These are phyloP conservation scores for Colletotrichum aenigma DNA, from an alignment of 2,329 filamentous ascomycete species.

Conservation along the genomic window DNA sequence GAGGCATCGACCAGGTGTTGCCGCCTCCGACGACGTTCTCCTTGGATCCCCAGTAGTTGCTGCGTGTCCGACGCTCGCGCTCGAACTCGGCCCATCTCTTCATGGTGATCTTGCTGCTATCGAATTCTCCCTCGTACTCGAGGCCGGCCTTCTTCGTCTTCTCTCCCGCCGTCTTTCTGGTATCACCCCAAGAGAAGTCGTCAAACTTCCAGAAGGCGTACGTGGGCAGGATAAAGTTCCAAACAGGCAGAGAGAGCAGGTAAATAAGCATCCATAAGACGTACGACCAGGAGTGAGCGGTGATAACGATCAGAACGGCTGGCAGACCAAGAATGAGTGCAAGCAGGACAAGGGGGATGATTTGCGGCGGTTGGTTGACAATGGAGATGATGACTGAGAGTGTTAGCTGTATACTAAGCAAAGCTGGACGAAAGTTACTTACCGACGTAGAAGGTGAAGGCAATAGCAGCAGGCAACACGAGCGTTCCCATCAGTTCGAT, in stretches of 20 bases:
- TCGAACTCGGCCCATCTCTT: constrained; percentile 99
- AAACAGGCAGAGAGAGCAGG: constrained; percentile 87
- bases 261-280: constrained; percentile 98
- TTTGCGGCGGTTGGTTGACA: constrained; percentile 74
- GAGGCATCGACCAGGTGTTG: constrained; percentile 47
- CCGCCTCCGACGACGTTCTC: constrained; percentile 52
- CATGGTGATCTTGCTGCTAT: constrained; percentile 99
- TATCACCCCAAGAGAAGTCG: constrained; percentile 99
- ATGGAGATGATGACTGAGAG: constrained; percentile 81
- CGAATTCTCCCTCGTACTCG: constrained; percentile 93
- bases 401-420: not conserved
- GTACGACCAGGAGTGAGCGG: constrained; percentile 91
- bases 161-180: constrained; percentile 91
- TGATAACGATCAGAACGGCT: constrained; percentile 88
- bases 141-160: constrained; percentile 85
- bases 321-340: constrained; percentile 92
- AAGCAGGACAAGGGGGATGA: constrained; percentile 89
- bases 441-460: constrained; percentile 96
- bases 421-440: constrained; percentile 45
- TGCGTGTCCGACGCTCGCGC: constrained; percentile 58
- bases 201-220: constrained; percentile 99
- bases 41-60: constrained; percentile 56
- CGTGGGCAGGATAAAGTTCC: constrained; percentile 94
- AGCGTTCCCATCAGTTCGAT: constrained; percentile 94
- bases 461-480: constrained; percentile 93